phyloP scores from a whole-genome alignment of 176 grass and related monocot genomes.

The Aegilops umbellulata region DNA sequence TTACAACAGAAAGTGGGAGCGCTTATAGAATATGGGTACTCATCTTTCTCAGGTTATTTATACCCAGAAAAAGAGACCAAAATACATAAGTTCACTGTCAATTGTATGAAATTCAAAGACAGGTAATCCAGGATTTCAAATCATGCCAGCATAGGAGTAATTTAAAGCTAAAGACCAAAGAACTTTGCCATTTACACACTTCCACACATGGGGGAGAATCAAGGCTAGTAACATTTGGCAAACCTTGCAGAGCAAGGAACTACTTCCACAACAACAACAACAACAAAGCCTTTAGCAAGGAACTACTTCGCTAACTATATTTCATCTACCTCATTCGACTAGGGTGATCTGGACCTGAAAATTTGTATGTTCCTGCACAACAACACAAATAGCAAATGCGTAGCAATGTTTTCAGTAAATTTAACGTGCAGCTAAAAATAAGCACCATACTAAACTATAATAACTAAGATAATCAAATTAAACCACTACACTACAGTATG shows the following conservation, averaged over 20 bases:
- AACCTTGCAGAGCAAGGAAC: not conserved
- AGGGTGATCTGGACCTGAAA: not conserved
- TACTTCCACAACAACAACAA: not conserved
- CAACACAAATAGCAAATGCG: not conserved
- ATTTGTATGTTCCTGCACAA: not conserved
- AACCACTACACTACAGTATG: constrained; percentile 1
- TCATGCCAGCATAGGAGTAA: not conserved
- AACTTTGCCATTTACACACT: not conserved
- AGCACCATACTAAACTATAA: not conserved
- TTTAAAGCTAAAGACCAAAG: not conserved
- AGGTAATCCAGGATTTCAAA: not conserved
- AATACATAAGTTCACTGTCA: not conserved
- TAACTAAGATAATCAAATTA: constrained; percentile 7
- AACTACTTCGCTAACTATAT: not conserved
- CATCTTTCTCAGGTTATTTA: not conserved
- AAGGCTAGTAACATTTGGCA: constrained; percentile 10
- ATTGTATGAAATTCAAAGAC: not conserved
- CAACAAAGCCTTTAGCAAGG: not conserved
- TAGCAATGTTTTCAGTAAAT: not conserved
- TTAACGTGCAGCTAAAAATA: constrained; percentile 4
- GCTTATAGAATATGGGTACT: not conserved
- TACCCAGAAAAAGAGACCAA: not conserved
- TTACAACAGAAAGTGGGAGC: constrained; percentile 1
- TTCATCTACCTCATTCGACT: not conserved
- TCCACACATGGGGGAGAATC: not conserved